Percentiles rank a stretch among this genome's conserved stretches.
phyloP scores from a whole-genome alignment of 2,329 filamentous ascomycete species.

The Beauveria scarabaeidicola region DNA sequence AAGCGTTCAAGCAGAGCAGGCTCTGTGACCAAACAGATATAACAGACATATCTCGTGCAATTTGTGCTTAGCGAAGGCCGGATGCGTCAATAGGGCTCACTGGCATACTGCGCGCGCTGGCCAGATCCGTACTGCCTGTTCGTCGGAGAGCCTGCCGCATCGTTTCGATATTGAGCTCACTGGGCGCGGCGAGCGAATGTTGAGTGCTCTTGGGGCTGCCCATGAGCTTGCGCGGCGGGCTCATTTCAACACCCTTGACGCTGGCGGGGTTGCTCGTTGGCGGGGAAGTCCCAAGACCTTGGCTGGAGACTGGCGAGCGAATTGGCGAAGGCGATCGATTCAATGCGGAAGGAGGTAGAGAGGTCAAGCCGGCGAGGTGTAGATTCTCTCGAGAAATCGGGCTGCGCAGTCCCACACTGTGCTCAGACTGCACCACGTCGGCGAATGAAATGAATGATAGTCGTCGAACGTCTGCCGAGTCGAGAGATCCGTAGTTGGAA shows the following conservation, averaged over 20 bases:
- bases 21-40: neutral
- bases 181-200: constrained; percentile 36
- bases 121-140: constrained; percentile 75
- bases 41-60: neutral
- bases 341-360: constrained; percentile 39
- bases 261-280: constrained; percentile 69
- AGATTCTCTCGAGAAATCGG: constrained; percentile 58
- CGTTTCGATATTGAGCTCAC: constrained; percentile 81
- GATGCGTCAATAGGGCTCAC: constrained; percentile 46
- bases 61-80: constrained; percentile 20
- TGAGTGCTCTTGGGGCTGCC: constrained; percentile 55
- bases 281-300: constrained; percentile 58
- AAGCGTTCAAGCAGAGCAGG: neutral
- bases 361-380: constrained; percentile 59
- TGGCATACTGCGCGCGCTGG: constrained; percentile 45
- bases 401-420: constrained; percentile 47
- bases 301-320: constrained; percentile 68
- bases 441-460: constrained; percentile 95
- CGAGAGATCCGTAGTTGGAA: constrained; percentile 70
- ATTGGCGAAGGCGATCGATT: constrained; percentile 74
- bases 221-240: constrained; percentile 50
- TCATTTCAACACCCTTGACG: constrained; percentile 64
- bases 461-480: constrained; percentile 66
- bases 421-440: constrained; percentile 83
- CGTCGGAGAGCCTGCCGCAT: constrained; percentile 84